Base-by-base conservation (phyloP, 345 rosid species). In the Citrus reticulata region DNA sequence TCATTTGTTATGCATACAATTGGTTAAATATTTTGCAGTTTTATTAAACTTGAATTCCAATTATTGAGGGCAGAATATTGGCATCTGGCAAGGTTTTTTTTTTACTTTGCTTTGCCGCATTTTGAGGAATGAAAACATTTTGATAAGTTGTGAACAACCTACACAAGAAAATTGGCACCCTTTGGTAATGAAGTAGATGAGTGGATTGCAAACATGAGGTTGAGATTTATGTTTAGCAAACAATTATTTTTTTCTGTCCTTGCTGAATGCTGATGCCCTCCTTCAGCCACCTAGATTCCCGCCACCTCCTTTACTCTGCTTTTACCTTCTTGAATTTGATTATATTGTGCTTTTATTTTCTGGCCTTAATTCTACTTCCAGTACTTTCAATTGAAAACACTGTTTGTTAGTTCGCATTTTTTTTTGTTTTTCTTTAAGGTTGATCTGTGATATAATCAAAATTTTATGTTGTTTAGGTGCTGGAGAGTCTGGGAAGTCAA, bases 401-500 rank as follows among this genome's bases (percentile, higher is more conserved):
- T 30, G 30, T 34, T 13, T 72, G 14, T 16, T 68, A 39, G 39
- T 6, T 11, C 68, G 17, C 22, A 9, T 76, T 79, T 57, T 70
- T 19, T 77, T 14, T 29, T 72, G 5, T 22, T 64, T 32, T 73
- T 30, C 17, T 39, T 22, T 51, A 69, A 74, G 54, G 42, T 77
- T 63, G 40, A 16, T 58, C 61, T 60, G 22, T 80, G 42, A 71
- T 60, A 5, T 59, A 17, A 61, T 74, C 63, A n/a, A 35, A 35
- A 16, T 68, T 39, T 78, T 72, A 80, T 73, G 66, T 55, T 83
- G 40, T 87, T 4, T 80, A 97, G 99, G 98, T 86, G 91, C 97
- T 80, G 99, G 99, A 71, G 99, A 97, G 82, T 97, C 98, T 2
- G 99, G 99, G 79, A 97, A 97, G 88, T 97, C 98, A 74, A 97